These are phyloP conservation scores for Candida pseudofarinosa DNA, from an alignment of 805 yeast species.

Conservation along the genomic window DNA sequence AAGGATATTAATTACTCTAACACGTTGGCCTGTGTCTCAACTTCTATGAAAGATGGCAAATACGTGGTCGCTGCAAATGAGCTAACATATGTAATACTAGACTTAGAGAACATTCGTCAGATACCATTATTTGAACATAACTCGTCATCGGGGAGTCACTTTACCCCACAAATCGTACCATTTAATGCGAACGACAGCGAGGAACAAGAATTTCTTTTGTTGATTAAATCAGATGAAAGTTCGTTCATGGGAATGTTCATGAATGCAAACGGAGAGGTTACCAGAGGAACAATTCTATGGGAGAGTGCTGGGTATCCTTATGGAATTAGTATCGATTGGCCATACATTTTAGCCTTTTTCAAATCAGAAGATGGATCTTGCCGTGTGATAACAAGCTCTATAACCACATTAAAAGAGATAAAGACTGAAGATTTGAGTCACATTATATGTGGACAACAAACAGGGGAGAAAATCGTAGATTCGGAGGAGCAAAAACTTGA, in stretches of 20 bases:
- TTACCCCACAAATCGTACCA: slow-evolving; percentile 21
- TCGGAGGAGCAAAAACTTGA: background rate
- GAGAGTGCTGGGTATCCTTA: slow-evolving; percentile 31
- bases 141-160: background rate
- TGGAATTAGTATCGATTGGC: slow-evolving; percentile 30
- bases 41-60: slow-evolving; percentile 25
- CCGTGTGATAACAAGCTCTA: background rate
- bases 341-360: slow-evolving; percentile 31
- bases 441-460: background rate
- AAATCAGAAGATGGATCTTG: background rate
- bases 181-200: slow-evolving; percentile 16
- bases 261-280: slow-evolving; percentile 35
- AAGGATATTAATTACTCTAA: slow-evolving; percentile 29
- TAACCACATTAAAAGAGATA: background rate
- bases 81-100: slow-evolving; percentile 32
- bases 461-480: background rate
- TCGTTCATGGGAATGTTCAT: slow-evolving; percentile 40
- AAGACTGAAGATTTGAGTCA: background rate
- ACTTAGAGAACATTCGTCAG: slow-evolving; percentile 27
- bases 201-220: slow-evolving; percentile 30
- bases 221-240: slow-evolving; percentile 28
- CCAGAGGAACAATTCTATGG: slow-evolving; percentile 41
- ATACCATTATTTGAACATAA: slow-evolving; percentile 34
- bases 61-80: slow-evolving; percentile 30
- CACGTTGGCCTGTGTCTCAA: slow-evolving; percentile 22